Percentiles rank a stretch among this genome's conserved stretches.
phyloP scores from a whole-genome alignment of 257 asterid genomes.

The Nicotiana tabacum region DNA sequence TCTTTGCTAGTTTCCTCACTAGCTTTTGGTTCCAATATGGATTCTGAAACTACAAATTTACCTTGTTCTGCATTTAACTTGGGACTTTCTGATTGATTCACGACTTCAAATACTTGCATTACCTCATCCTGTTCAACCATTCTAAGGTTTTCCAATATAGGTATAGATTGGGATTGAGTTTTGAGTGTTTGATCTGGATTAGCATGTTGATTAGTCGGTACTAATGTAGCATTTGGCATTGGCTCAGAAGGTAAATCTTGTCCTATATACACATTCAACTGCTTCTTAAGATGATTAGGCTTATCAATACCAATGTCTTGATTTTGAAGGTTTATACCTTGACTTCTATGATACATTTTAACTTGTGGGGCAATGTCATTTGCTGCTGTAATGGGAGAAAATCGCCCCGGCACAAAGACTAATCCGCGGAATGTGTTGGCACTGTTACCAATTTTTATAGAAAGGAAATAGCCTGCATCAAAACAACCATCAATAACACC shows the following conservation, averaged over 20 bases:
- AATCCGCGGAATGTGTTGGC: constrained; percentile 9
- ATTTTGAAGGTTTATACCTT: background rate
- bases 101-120: constrained; percentile 60
- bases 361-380: constrained; percentile 23
- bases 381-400: constrained; percentile 17
- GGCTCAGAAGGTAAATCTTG: constrained; percentile 23
- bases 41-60: constrained; percentile 17
- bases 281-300: background rate
- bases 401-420: constrained; percentile 16
- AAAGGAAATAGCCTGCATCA: constrained; percentile 23
- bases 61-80: constrained; percentile 18
- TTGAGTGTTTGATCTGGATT: constrained; percentile 11
- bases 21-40: constrained; percentile 9
- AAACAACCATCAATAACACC: constrained; percentile 18
- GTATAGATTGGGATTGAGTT: constrained; percentile 19
- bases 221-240: constrained; percentile 11
- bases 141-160: constrained; percentile 39
- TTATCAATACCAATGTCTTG: constrained; percentile 15
- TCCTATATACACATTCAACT: background rate
- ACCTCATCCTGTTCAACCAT: constrained; percentile 69
- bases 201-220: constrained; percentile 1
- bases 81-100: constrained; percentile 28
- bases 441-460: constrained; percentile 13
- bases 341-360: constrained; percentile 11
- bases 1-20: constrained; percentile 6